Percentiles rank a stretch among this genome's conserved stretches.
These are phyloP conservation scores for Aspergillus biplanus DNA, from an alignment of 495 filamentous ascomycete genomes.

Conservation along the genomic window DNA sequence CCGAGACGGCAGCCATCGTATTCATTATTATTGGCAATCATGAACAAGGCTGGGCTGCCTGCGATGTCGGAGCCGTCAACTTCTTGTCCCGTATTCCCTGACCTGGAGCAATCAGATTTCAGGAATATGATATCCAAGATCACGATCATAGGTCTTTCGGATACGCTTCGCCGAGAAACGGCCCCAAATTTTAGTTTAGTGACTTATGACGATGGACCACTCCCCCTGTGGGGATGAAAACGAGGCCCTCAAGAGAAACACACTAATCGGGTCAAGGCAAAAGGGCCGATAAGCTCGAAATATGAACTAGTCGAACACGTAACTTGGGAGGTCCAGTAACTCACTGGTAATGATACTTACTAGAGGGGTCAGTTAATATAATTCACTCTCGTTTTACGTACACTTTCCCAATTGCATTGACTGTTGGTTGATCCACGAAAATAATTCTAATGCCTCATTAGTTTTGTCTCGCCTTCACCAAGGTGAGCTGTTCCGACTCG, in stretches of 20 bases:
- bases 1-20: not conserved
- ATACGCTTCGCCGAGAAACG: conserved; percentile 25
- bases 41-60: not conserved
- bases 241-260: conserved; percentile 4
- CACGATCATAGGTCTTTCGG: conserved; percentile 18
- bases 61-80: conserved; percentile 16
- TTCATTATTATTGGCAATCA: not conserved
- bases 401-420: not conserved
- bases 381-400: conserved; percentile 11
- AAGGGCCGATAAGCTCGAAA: conserved; percentile 16
- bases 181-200: conserved; percentile 25
- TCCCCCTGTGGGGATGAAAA: conserved; percentile 21
- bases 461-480: not conserved
- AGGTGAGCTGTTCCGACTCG: not conserved
- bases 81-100: conserved; percentile 6
- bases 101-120: conserved; percentile 17
- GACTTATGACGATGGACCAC: conserved; percentile 16
- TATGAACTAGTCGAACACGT: conserved; percentile 15
- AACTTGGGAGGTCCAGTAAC: not conserved
- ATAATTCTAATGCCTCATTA: conserved; percentile 2
- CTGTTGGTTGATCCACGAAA: not conserved
- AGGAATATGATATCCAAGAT: conserved; percentile 9
- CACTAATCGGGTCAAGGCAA: conserved; percentile 18
- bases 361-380: conserved; percentile 12
- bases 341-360: conserved; percentile 1